phyloP scores from a whole-genome alignment of 2,329 filamentous ascomycete species.

The Pseudogymnoascus sp. region DNA sequence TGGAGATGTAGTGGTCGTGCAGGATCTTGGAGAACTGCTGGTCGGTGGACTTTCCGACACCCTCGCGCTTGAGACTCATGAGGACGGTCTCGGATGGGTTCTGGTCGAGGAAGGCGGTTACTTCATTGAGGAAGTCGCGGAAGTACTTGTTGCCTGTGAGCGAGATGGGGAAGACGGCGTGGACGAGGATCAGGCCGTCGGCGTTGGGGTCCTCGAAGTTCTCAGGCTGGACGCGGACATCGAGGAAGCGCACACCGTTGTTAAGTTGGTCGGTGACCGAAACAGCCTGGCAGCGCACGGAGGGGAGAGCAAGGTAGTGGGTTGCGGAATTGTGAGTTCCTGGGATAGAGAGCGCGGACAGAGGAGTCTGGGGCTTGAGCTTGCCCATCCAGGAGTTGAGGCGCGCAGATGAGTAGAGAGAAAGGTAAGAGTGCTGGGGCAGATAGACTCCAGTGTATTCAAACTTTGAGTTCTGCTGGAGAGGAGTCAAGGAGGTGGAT shows the following conservation, averaged over 20 bases:
- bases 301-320: constrained; percentile 74
- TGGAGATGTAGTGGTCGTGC: constrained; percentile 58
- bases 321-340: constrained; percentile 95
- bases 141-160: constrained; percentile 76
- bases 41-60: constrained; percentile 70
- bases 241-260: constrained; percentile 90
- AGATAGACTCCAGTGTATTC: constrained; percentile 61
- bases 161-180: constrained; percentile 81
- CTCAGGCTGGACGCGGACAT: constrained; percentile 70
- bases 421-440: constrained; percentile 43
- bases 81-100: constrained; percentile 78
- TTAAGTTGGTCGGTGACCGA: constrained; percentile 67
- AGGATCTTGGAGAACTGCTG: constrained; percentile 68
- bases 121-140: constrained; percentile 57
- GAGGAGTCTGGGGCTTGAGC: constrained; percentile 60
- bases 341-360: constrained; percentile 79
- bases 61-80: constrained; percentile 85
- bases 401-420: constrained; percentile 62
- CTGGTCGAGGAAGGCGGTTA: constrained; percentile 65
- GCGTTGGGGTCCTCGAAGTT: constrained; percentile 46
- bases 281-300: constrained; percentile 86
- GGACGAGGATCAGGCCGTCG: constrained; percentile 71
- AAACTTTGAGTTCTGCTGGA: constrained; percentile 41
- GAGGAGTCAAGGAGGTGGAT: constrained; percentile 51
- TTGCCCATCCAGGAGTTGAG: constrained; percentile 73